A percentile compares a stretch with the other conserved stretches of the same genome.
Evolutionary conservation across 345 rosid species (phyloP).

Genomic region (Citrus sinensis): DNA sequence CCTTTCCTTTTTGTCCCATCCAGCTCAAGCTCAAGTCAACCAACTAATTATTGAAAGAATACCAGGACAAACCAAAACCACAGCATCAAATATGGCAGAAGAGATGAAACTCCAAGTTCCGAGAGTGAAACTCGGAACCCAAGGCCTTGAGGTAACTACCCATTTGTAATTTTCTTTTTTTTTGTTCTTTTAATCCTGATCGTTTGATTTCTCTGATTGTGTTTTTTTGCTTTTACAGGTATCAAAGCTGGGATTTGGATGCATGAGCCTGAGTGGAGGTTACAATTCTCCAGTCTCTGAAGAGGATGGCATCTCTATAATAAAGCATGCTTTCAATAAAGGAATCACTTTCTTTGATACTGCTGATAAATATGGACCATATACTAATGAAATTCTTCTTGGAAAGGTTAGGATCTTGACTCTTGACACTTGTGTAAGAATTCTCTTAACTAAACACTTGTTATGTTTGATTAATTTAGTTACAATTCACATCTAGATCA

Average conservation of each 20-base stretch:
- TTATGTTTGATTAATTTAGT: too few relatives aligned
- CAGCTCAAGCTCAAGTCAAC: background rate
- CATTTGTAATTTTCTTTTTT: background rate
- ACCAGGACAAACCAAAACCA: background rate
- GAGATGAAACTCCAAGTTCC: background rate
- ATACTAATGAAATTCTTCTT: constrained; percentile 28
- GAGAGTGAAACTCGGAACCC: constrained; percentile 22
- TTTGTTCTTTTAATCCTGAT: background rate
- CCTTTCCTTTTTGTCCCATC: background rate
- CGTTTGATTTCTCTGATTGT: background rate
- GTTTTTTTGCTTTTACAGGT: constrained; percentile 18
- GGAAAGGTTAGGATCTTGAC: constrained; percentile 22
- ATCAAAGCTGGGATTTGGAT: constrained; percentile 43
- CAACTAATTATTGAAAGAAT: background rate
- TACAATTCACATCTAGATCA: too few relatives aligned
- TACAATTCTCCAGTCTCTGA: constrained; percentile 31
- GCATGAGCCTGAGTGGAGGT: constrained; percentile 24
- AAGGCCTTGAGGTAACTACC: constrained; percentile 17
- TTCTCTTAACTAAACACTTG: too few relatives aligned
- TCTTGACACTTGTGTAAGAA: background rate
- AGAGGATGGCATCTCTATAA: constrained; percentile 29
- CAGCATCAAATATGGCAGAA: constrained; percentile 3
- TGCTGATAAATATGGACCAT: constrained; percentile 29
- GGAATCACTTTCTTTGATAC: constrained; percentile 41
- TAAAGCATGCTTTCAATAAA: constrained; percentile 24